Conservation (phyloP, 257 asterid species). For the Nicotiana paniculata region DNA sequence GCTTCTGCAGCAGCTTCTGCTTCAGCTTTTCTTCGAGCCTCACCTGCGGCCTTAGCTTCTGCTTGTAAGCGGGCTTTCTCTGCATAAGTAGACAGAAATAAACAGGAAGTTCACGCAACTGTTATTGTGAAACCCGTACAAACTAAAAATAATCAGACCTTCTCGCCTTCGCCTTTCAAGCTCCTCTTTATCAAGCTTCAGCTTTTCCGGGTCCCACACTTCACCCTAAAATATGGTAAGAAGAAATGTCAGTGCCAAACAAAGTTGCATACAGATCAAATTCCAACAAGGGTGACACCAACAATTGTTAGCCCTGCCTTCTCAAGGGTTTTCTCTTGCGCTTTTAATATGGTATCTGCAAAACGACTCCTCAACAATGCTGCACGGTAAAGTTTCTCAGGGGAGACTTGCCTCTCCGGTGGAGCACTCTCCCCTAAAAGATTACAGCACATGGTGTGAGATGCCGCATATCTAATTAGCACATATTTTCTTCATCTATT, state of each 20-base stretch:
- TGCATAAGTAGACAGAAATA: slow-evolving; percentile 19
- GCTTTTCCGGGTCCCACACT: slow-evolving; percentile 63
- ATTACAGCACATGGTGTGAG: slow-evolving; percentile 10
- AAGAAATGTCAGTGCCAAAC: no score
- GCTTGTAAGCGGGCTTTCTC: slow-evolving; percentile 89
- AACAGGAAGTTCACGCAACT: background rate
- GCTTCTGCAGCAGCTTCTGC: slow-evolving; percentile 77
- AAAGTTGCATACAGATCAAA: no score
- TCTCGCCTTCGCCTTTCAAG: slow-evolving; percentile 68
- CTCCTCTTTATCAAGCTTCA: slow-evolving; percentile 69
- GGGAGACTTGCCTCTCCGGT: slow-evolving; percentile 63
- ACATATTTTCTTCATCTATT: slow-evolving; percentile 7
- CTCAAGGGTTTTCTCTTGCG: slow-evolving; percentile 64
- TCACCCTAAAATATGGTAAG: slow-evolving; percentile 36
- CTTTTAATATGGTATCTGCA: slow-evolving; percentile 79
- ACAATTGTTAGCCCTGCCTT: slow-evolving; percentile 34
- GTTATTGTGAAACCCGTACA: background rate
- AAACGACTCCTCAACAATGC: slow-evolving; percentile 66
- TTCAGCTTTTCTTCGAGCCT: slow-evolving; percentile 66
- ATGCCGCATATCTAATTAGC: slow-evolving; percentile 1
- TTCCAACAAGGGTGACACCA: no score
- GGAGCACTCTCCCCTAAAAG: slow-evolving; percentile 53
- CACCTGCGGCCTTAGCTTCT: slow-evolving; percentile 93
- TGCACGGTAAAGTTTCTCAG: slow-evolving; percentile 78
- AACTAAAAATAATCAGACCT: slow-evolving; percentile 31